Percentiles rank a stretch among this genome's conserved stretches.
These are phyloP conservation scores for Chaetomiaceae sp. DNA, from an alignment of 2,329 filamentous ascomycete species.

Conservation along the genomic window DNA sequence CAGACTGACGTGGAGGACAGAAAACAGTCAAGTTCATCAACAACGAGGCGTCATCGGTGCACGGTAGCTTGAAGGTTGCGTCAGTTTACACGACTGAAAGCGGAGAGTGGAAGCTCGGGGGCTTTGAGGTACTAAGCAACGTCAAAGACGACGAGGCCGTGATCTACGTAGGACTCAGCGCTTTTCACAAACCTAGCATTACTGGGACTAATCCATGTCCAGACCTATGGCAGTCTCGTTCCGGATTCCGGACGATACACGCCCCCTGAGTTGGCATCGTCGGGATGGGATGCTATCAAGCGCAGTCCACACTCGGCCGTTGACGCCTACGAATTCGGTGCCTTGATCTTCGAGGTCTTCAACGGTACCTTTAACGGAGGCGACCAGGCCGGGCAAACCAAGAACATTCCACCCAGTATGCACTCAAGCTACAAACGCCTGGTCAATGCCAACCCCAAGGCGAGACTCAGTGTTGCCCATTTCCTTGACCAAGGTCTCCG, in stretches of 20 bases:
- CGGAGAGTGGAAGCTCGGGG: conserved; percentile 94
- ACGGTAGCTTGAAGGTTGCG: conserved; percentile 78
- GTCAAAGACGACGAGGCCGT: conserved; percentile 94
- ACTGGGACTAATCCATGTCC: conserved; percentile 11
- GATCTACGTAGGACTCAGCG: conserved; percentile 62
- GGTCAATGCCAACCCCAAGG: conserved; percentile 82
- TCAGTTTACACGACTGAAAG: conserved; percentile 93
- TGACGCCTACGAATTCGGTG: conserved; percentile 83
- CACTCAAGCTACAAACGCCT: conserved; percentile 87
- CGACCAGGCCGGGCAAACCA: conserved; percentile 81
- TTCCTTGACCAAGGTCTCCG: conserved; percentile 88
- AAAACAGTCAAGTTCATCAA: conserved; percentile 96
- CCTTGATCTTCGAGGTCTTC: conserved; percentile 84
- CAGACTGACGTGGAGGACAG: conserved; percentile 38
- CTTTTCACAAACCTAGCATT: neutral
- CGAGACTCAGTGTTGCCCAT: conserved; percentile 74
- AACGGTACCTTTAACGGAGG: conserved; percentile 73
- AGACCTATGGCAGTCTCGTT: conserved; percentile 83
- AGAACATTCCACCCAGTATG: conserved; percentile 81
- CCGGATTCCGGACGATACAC: conserved; percentile 82
- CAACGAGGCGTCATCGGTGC: conserved; percentile 83
- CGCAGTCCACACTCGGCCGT: conserved; percentile 74
- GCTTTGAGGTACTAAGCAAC: conserved; percentile 89
- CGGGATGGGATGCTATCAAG: conserved; percentile 90
- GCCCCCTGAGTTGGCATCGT: conserved; percentile 78